Evolutionary conservation across 2,329 filamentous ascomycete genomes (phyloP), one percentile per base, ranked within the genome.

Genomic region (Paracoccidioides brasiliensis): DNA sequence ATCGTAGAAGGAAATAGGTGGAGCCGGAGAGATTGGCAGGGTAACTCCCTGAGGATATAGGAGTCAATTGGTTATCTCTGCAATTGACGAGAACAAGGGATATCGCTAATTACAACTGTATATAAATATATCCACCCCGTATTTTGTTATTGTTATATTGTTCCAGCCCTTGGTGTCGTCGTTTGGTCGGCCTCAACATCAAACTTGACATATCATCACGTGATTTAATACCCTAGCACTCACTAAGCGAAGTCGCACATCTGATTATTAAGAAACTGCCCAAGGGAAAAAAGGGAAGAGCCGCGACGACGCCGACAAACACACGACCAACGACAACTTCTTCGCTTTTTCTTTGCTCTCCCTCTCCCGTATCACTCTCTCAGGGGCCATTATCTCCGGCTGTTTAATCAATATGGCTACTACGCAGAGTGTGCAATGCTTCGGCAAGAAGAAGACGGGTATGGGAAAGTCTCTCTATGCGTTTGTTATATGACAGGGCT

Each of bases 381-480:
- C 44, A 12, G 44, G 69, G 65, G 67, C 69, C 69, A 71, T 70
- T 64, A 59, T 61, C 64, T 62, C 32, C 52, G 52, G 51, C 33
- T 30, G 38, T 35, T 12, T 41, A 42, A 38, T 61, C 79, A 87
- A 72, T 76, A 88, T 89, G 84, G 85, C 86, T 76, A 79, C 84
- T 70, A 79, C 81, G 69, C 85, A 87, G 79, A 86, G 83, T 77
- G 86, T 90, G 71, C 90, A 95, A 84, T 95, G 90, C 87, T 96
- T 97, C 87, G 90, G 90, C 85, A 96, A 96, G 86, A 90, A 90
- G 83, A 89, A 88, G 83, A 90, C 84, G 73, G 76, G 76, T 78
- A 70, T 63, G 72, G 64, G 44, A 49, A 35, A 48, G 54, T 57
- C 4, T 48, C n/a, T 33, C 10, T 37, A 35, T 33, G 44, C 44